phyloP scores from a whole-genome alignment of 495 filamentous ascomycete genomes.

The Tuber magnatum region DNA sequence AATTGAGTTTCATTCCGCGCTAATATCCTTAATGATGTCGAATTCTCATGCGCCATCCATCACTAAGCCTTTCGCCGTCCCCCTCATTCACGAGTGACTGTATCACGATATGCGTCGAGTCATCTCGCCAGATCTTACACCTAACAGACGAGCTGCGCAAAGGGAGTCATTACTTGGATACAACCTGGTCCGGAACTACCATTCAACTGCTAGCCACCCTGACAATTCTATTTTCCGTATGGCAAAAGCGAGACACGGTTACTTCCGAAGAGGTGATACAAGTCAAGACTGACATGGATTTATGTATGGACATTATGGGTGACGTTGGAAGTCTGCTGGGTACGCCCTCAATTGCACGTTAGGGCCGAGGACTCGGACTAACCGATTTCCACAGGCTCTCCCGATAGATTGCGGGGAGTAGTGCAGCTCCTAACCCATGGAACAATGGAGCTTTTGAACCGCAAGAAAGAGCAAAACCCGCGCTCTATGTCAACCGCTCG shows the following conservation, averaged over 20 bases:
- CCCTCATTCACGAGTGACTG: constrained; percentile 57
- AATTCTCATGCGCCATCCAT: constrained; percentile 61
- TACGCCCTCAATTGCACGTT: constrained; percentile 41
- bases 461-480: constrained; percentile 34
- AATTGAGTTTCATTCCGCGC: not conserved
- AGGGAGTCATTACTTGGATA: constrained; percentile 61
- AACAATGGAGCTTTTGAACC: constrained; percentile 38
- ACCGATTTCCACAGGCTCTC: constrained; percentile 28
- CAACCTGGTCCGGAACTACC: constrained; percentile 67
- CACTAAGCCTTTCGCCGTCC: constrained; percentile 57
- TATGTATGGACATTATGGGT: constrained; percentile 60
- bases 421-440: constrained; percentile 38
- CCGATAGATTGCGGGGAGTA: constrained; percentile 35
- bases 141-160: constrained; percentile 54
- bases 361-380: constrained; percentile 5
- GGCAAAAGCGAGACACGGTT: constrained; percentile 56
- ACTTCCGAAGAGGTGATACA: constrained; percentile 49
- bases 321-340: constrained; percentile 59
- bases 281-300: constrained; percentile 59
- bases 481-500: constrained; percentile 17
- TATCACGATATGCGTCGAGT: constrained; percentile 60
- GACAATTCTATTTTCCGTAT: constrained; percentile 62
- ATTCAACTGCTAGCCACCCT: constrained; percentile 68
- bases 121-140: constrained; percentile 56
- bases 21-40: constrained; percentile 32